Evolutionary conservation across 2,329 filamentous ascomycete genomes (phyloP).

Genomic region (Corynespora cassiicola): DNA sequence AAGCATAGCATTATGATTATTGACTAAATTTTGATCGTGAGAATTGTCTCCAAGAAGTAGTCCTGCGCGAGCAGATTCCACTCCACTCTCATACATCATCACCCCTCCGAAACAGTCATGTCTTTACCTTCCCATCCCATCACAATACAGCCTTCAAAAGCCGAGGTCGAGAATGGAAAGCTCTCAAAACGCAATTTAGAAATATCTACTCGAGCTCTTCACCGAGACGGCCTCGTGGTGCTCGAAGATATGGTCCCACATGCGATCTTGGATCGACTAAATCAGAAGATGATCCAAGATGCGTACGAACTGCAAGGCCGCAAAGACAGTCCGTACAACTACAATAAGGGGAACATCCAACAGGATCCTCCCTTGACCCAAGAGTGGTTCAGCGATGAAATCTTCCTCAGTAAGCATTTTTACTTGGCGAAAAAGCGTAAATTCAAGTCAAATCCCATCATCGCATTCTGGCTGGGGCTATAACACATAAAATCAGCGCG

Average conservation of each 20-base stretch:
- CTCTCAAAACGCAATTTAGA: constrained; percentile 62
- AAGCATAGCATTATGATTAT: too few relatives aligned
- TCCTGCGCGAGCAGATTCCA: too few relatives aligned
- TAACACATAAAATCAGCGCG: background rate
- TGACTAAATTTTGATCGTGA: too few relatives aligned
- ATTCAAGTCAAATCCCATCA: too few relatives aligned
- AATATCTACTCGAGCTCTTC: constrained; percentile 39
- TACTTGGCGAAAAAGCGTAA: too few relatives aligned
- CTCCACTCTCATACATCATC: background rate
- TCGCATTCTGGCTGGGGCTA: too few relatives aligned
- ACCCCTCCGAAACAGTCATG: constrained; percentile 19
- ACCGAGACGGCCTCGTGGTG: constrained; percentile 41
- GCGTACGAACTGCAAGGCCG: constrained; percentile 58
- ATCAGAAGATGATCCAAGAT: constrained; percentile 66
- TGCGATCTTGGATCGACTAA: constrained; percentile 60
- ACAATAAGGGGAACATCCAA: constrained; percentile 68
- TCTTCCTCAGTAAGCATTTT: constrained; percentile 60
- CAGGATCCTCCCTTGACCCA: constrained; percentile 64
- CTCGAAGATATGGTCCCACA: constrained; percentile 49
- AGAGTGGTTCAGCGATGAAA: constrained; percentile 43
- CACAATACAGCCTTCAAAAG: constrained; percentile 47
- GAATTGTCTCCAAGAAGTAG: too few relatives aligned
- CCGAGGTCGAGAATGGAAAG: constrained; percentile 47
- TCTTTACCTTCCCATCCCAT: constrained; percentile 35
- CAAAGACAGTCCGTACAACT: constrained; percentile 67